Base-by-base conservation (phyloP, 164 flowering plant species). In the Sedum album region DNA sequence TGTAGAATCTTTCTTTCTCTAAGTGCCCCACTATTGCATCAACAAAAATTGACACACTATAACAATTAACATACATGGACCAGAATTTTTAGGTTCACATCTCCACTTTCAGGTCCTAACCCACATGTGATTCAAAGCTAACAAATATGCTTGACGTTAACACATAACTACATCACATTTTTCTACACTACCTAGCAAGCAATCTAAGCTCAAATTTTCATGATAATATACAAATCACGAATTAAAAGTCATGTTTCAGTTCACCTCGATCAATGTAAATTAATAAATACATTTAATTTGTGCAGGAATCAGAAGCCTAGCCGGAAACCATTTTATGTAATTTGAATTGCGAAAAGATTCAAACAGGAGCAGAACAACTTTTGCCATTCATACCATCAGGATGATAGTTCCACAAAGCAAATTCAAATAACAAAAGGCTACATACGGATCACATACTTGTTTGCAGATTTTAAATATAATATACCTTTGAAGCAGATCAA, bases 61-160 rank as follows among this genome's bases (percentile, higher is more conserved):
- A 44, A 13, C 15, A 18, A 57, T 57, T 18, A 26, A 13, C 62
- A 30, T 20, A 28, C 17, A 30, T n/a, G n/a, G 18, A 57, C 62
- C 62, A 57, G 18, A 57, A 57, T 57, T 28, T 33, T 57, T 28
- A 57, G 62, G 33, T 15, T 28, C 62, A 57, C 33, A 28, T 57
- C 62, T 26, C 62, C 17, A 57, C 33, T 57, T 5, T 57, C 62
- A 28, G n/a, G 33, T 57, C 62, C 62, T 57, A 57, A 57, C 62
- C 15, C 62, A 26, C 35, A 57, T 14, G 23, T 53, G 60, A 53
- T 9, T 30, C 60, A 53, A 53, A 53, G 60, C 26, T 53, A 23
- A 53, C 38, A 4, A 5, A n/a, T 51, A 21, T 51, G 8, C 57
- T n/a, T 51, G 57, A 21, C 21, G n/a, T 51, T 51, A 26, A 51